Evolutionary conservation across 2,329 filamentous ascomycete genomes (phyloP).

Genomic region (Neoascochyta sp.): DNA sequence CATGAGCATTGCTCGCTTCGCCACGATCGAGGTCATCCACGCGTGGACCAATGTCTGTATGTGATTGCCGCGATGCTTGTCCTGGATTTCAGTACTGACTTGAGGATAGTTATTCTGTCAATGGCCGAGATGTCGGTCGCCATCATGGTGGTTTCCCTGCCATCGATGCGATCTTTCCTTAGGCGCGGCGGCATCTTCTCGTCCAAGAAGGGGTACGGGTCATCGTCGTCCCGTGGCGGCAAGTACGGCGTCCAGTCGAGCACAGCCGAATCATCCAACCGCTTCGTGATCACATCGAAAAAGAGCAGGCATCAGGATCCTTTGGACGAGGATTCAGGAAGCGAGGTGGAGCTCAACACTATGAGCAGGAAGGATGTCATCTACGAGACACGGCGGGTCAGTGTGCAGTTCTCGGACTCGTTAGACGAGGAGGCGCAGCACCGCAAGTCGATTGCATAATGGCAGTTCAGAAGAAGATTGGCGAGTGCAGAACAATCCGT

Average conservation of each 20-base stretch:
- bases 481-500: too few relatives aligned
- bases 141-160: constrained; percentile 25
- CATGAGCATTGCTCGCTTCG: constrained; percentile 19
- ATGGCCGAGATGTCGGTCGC: constrained; percentile 27
- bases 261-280: constrained; percentile 5
- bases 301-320: constrained; percentile 4
- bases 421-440: constrained; percentile 4
- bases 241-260: too few relatives aligned
- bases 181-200: constrained; percentile 18
- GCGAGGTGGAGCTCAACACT: constrained; percentile 20
- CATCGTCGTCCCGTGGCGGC: constrained; percentile 9
- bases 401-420: constrained; percentile 17
- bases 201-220: constrained; percentile 13
- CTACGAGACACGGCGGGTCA: constrained; percentile 18
- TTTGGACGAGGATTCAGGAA: constrained; percentile 17
- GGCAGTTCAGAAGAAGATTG: too few relatives aligned
- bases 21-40: constrained; percentile 18
- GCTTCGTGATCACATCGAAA: constrained; percentile 9
- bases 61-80: too few relatives aligned
- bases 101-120: constrained; percentile 15
- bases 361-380: constrained; percentile 19
- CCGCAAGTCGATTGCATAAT: not conserved
- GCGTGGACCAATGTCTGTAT: constrained; percentile 26
- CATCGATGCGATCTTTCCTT: constrained; percentile 21
- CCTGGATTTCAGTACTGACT: constrained; percentile 2